Evolutionary conservation across 164 flowering plant species (phyloP), one percentile per base, ranked within the genome.

Genomic region (Saururus chinensis): DNA sequence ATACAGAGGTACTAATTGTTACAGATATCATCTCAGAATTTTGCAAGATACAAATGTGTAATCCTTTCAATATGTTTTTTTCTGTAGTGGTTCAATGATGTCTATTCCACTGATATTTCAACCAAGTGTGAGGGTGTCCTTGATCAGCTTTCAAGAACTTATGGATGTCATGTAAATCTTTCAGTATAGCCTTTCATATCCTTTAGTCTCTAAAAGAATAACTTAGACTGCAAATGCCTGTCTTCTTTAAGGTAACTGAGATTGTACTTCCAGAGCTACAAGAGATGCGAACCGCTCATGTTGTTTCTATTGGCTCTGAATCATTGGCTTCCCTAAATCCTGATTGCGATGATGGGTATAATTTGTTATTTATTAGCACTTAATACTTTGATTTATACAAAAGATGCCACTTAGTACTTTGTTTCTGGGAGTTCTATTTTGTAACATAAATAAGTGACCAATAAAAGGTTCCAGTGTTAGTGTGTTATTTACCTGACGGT

Each of bases 1-100:
- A 93, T 62, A 76, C 97, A 11, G 82, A 78, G 84, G 98, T 93
- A 68, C 20, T 14, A 55, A 1, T 14, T 10, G 1, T 55, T 24
- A 14, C 17, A n/a, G 1, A 55, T 54, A 24, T 10, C 16, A 1
- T 55, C 11, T 19, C 56, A 1, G 22, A 53, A 22, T 20, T 19
- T 19, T 19, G 4, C 12, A 20, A 20, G 19, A 20, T 30, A 37
- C 37, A 58, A 30, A 7, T 7, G 17, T 22, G 61, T 53, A n/a
- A n/a, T n/a, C n/a, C 16, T 59, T 37, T 40, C 1, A 22, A 40
- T 53, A 48, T 74, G 55, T 22, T 62, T 42, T 55, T 71, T 35
- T 7, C 60, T 79, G 76, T 84, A 93, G 98, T 93, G 99, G 99
- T 93, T 93, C 70, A 78, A 86, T 76, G 96, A 93, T 78, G 97